These are phyloP conservation scores for Lepraria neglecta DNA, from an alignment of 495 filamentous ascomycete species.

Conservation along the genomic window DNA sequence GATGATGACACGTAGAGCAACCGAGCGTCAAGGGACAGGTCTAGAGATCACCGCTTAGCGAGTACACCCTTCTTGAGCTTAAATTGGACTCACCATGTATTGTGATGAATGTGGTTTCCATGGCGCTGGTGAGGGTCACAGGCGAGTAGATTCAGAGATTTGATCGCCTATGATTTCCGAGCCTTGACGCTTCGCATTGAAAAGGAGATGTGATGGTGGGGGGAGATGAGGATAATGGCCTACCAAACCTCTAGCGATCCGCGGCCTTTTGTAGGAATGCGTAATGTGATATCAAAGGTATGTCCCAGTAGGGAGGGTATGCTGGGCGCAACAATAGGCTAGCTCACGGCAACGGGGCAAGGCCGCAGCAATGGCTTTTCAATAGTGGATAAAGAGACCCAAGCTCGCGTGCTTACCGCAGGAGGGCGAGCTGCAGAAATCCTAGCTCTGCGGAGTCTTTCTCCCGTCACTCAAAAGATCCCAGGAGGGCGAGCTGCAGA, in stretches of 20 bases:
- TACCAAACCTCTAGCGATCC: neutral
- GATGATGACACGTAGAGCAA: constrained; percentile 81
- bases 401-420: constrained; percentile 1
- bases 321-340: constrained; percentile 12
- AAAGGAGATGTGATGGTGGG: neutral
- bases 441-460: neutral
- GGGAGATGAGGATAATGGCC: neutral
- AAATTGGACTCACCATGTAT: constrained; percentile 67
- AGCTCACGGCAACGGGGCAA: constrained; percentile 7
- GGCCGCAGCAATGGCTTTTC: constrained; percentile 6
- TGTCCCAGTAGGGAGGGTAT: neutral
- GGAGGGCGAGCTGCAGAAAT: neutral
- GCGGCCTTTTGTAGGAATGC: constrained; percentile 5
- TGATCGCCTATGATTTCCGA: neutral
- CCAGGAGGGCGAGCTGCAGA: constrained; percentile 6
- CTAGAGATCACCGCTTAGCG: constrained; percentile 37
- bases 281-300: neutral
- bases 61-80: constrained; percentile 16
- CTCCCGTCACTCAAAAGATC: constrained; percentile 3
- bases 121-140: constrained; percentile 35
- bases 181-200: neutral
- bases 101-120: constrained; percentile 92
- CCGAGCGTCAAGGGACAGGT: constrained; percentile 68
- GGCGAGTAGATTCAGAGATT: neutral
- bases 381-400: neutral